Evolutionary conservation across 2,329 filamentous ascomycete species (phyloP).

Genomic region (Neofusicoccum parvum): DNA sequence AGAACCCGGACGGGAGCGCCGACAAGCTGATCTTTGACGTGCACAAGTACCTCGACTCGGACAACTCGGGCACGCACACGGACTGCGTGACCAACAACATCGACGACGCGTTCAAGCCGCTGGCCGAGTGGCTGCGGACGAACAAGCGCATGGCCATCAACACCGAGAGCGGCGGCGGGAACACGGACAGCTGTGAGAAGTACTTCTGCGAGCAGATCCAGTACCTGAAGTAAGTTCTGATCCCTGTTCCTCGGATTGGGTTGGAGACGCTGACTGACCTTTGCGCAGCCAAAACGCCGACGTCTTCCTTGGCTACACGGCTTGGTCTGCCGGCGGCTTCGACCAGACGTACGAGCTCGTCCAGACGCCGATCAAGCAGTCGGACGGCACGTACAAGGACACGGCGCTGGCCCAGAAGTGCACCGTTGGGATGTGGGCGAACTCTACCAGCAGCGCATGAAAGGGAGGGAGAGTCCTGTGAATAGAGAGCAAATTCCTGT

Average conservation of each 20-base stretch:
- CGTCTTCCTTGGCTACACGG: slow-evolving; percentile 35
- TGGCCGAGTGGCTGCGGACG: slow-evolving; percentile 40
- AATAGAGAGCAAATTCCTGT: too few species aligned
- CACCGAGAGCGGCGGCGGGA: slow-evolving; percentile 47
- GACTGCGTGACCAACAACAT: slow-evolving; percentile 38
- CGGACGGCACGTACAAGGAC: slow-evolving; percentile 26
- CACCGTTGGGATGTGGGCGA: slow-evolving; percentile 28
- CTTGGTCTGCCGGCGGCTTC: slow-evolving; percentile 36
- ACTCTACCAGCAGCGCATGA: slow-evolving; percentile 7
- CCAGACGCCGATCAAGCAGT: slow-evolving; percentile 29
- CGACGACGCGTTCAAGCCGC: slow-evolving; percentile 35
- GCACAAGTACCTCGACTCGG: slow-evolving; percentile 46
- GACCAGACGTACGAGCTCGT: slow-evolving; percentile 30
- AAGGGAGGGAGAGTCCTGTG: neutral
- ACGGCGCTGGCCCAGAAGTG: slow-evolving; percentile 27
- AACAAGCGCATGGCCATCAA: slow-evolving; percentile 44
- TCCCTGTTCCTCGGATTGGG: neutral
- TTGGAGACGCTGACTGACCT: neutral
- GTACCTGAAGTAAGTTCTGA: slow-evolving; percentile 31
- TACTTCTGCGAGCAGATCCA: slow-evolving; percentile 37
- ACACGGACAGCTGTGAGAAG: slow-evolving; percentile 37
- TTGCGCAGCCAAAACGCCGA: slow-evolving; percentile 30
- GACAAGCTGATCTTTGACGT: slow-evolving; percentile 54
- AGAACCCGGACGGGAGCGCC: slow-evolving; percentile 61
- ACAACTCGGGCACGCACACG: slow-evolving; percentile 41